A percentile compares a stretch with the other conserved stretches of the same genome.
These are phyloP conservation scores for Paxillus ammoniavirescens DNA, from an alignment of 768 basidiomycete genomes.

Conservation along the genomic window DNA sequence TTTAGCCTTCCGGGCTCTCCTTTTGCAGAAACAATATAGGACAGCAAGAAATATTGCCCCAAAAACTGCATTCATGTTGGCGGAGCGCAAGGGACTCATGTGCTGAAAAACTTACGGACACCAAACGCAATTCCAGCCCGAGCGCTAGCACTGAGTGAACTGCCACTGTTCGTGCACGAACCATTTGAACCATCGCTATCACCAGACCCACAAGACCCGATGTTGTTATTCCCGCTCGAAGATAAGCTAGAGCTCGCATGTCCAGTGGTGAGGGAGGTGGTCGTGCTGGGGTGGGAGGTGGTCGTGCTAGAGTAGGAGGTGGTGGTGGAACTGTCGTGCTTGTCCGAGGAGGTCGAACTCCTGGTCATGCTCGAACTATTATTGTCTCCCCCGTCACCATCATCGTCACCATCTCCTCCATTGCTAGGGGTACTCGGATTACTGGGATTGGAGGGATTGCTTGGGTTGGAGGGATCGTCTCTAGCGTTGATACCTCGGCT, in stretches of 20 bases:
- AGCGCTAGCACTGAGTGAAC: constrained; percentile 11
- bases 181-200: neutral
- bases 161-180: neutral
- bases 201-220: neutral
- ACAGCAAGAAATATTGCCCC: neutral
- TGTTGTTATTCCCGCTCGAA: neutral
- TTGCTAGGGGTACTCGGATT: neutral
- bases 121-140: constrained; percentile 28
- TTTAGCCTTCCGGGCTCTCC: constrained; percentile 2
- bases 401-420: neutral
- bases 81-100: neutral
- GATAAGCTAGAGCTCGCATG: constrained; percentile 1
- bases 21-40: constrained; percentile 4
- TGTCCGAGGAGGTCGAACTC: neutral
- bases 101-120: constrained; percentile 17
- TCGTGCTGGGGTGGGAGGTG: neutral
- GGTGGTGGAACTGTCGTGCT: neutral
- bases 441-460: neutral
- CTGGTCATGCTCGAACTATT: neutral
- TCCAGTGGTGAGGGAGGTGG: neutral
- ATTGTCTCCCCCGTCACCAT: neutral
- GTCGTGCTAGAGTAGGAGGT: neutral
- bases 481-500: neutral
- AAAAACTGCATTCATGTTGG: constrained; percentile 3
- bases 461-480: constrained; percentile 6